Percentiles rank a stretch among this genome's conserved stretches.
These are phyloP conservation scores for Wickerhamiella azymoides DNA, from an alignment of 805 yeast species.

Conservation along the genomic window DNA sequence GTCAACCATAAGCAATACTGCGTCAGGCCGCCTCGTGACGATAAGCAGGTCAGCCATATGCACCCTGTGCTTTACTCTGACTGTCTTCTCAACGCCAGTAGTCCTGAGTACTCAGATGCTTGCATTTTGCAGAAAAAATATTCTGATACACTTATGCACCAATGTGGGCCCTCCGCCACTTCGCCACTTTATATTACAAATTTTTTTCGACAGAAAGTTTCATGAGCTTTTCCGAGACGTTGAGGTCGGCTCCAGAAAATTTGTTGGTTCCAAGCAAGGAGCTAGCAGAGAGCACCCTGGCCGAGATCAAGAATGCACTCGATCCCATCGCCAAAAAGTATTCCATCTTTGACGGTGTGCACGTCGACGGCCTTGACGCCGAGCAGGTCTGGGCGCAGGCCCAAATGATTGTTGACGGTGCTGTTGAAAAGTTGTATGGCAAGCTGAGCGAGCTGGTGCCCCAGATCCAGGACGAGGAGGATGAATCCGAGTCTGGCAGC, in stretches of 20 bases:
- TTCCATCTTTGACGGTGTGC: constrained; percentile 67
- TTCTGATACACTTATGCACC: background rate
- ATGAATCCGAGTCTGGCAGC: constrained; percentile 12
- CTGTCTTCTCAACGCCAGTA: too few species aligned
- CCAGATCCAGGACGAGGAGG: constrained; percentile 21
- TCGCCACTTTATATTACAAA: background rate
- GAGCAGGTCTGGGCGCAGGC: constrained; percentile 91
- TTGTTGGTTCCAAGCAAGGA: constrained; percentile 11
- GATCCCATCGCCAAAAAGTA: constrained; percentile 42
- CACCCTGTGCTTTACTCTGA: too few species aligned
- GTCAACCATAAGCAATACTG: background rate
- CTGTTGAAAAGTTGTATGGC: constrained; percentile 47
- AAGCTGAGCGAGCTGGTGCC: constrained; percentile 24
- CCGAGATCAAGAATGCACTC: constrained; percentile 32
- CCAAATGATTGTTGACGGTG: constrained; percentile 68
- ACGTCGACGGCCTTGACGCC: constrained; percentile 76
- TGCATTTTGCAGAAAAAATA: too few species aligned
- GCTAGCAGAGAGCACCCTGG: constrained; percentile 18
- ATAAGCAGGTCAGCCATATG: background rate
- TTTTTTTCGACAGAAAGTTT: background rate
- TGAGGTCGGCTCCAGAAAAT: constrained; percentile 8
- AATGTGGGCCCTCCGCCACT: background rate
- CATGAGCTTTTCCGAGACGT: background rate
- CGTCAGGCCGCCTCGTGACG: too few species aligned
- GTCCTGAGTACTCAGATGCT: too few species aligned